Evolutionary conservation across 208 protist genomes (phyloP).

Genomic region (Herpetomonas tarakana): DNA sequence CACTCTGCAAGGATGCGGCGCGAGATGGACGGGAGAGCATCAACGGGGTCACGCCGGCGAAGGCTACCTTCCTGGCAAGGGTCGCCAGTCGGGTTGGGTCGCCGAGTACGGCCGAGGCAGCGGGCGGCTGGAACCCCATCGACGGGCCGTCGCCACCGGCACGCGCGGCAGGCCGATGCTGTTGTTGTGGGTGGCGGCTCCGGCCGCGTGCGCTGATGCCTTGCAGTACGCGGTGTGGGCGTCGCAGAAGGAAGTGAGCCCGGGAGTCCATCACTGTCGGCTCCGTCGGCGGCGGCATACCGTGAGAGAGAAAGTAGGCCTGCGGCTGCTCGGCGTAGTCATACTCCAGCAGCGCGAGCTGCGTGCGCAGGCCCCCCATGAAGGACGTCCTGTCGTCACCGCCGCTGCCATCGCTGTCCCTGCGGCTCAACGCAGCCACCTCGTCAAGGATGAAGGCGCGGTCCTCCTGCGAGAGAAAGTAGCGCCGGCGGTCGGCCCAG

Average conservation of each 20-base stretch:
- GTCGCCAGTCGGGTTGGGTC: too few relatives aligned
- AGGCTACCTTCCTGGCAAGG: too few relatives aligned
- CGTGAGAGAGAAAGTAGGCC: slow-evolving; percentile 36
- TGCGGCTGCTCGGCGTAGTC: slow-evolving; percentile 43
- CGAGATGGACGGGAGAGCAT: too few relatives aligned
- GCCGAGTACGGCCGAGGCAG: too few relatives aligned
- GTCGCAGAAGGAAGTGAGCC: slow-evolving; percentile 57
- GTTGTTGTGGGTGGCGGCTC: too few relatives aligned
- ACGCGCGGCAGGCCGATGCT: too few relatives aligned
- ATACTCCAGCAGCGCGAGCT: slow-evolving; percentile 64
- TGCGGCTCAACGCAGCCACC: slow-evolving; percentile 21
- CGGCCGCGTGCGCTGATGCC: slow-evolving; percentile 20
- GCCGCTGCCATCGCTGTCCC: background rate
- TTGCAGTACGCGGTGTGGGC: slow-evolving; percentile 31
- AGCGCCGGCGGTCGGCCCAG: slow-evolving; percentile 82
- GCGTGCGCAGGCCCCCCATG: slow-evolving; percentile 64
- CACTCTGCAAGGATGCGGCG: too few relatives aligned
- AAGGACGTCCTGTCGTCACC: slow-evolving; percentile 9
- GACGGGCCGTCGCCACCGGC: too few relatives aligned
- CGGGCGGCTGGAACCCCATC: too few relatives aligned
- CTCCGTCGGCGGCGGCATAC: slow-evolving; percentile 19
- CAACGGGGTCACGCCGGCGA: too few relatives aligned
- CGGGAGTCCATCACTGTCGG: slow-evolving; percentile 61
- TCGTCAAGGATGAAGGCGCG: slow-evolving; percentile 63
- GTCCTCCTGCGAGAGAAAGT: slow-evolving; percentile 52